Evolutionary conservation across 176 grass and related monocot genomes (phyloP).

Genomic region (Juncus inflexus): DNA sequence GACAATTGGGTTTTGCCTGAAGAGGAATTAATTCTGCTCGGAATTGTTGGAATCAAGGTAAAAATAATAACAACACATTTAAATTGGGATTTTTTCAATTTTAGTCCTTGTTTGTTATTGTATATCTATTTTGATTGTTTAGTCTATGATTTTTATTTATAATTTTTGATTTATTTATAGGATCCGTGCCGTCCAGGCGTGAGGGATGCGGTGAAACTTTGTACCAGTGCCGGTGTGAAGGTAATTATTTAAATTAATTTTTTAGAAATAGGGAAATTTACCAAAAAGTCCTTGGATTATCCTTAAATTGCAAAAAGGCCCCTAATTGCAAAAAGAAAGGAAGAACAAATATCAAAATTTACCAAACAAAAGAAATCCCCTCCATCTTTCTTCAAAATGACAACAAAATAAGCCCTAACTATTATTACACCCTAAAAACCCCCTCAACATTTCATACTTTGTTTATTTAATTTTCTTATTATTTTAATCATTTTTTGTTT

Average conservation of each 20-base stretch:
- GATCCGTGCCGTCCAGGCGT: slow-evolving; percentile 61
- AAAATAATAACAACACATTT: background rate
- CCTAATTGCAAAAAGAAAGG: too few species aligned
- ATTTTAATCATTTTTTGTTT: background rate
- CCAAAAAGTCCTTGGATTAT: too few species aligned
- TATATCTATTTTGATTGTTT: background rate
- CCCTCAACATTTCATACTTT: background rate
- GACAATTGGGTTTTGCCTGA: slow-evolving; percentile 72
- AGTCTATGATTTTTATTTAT: slow-evolving; percentile 12
- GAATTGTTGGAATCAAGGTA: slow-evolving; percentile 48
- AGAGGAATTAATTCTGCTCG: slow-evolving; percentile 39
- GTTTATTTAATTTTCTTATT: background rate
- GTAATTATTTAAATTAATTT: slow-evolving; percentile 30
- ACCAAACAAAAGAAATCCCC: too few species aligned
- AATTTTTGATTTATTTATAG: slow-evolving; percentile 21
- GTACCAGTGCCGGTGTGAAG: slow-evolving; percentile 49
- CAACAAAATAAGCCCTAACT: background rate
- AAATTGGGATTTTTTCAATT: slow-evolving; percentile 12
- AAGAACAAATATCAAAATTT: too few species aligned
- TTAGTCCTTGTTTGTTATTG: background rate
- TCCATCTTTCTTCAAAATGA: too few species aligned
- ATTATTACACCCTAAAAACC: background rate
- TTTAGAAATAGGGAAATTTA: background rate
- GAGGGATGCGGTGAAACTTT: slow-evolving; percentile 50
- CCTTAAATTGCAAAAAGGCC: too few species aligned